Percentiles rank a stretch among this genome's conserved stretches.
Conservation (phyloP, 2,329 filamentous ascomycete species). For the Grosmannia serpens region DNA sequence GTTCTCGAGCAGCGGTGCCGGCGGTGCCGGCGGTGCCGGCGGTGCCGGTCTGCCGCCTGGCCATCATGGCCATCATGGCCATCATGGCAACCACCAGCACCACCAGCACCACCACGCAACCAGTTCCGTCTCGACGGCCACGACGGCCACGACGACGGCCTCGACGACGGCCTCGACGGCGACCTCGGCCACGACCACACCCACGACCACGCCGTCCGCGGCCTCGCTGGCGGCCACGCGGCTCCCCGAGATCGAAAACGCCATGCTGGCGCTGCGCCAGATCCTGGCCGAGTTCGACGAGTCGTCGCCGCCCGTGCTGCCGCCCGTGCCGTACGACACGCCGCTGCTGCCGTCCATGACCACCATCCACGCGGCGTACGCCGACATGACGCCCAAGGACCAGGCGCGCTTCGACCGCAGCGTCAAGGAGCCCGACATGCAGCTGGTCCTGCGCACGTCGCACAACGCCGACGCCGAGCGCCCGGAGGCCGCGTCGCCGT, state of each 20-base stretch:
- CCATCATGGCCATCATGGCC: not conserved
- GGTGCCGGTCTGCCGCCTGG: slow-evolving; percentile 16
- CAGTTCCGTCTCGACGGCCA: not conserved
- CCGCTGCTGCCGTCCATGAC: slow-evolving; percentile 64
- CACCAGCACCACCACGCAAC: not conserved
- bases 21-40: not conserved
- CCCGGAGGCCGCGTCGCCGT: slow-evolving; percentile 42
- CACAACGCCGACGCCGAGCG: slow-evolving; percentile 64
- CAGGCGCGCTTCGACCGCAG: slow-evolving; percentile 61
- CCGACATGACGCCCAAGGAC: slow-evolving; percentile 57
- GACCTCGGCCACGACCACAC: not conserved
- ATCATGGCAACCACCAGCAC: too few relatives aligned
- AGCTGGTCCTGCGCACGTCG: slow-evolving; percentile 63
- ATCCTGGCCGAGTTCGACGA: slow-evolving; percentile 82
- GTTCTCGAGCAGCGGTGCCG: not conserved
- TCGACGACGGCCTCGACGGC: not conserved
- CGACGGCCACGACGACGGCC: not conserved
- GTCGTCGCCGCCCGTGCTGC: slow-evolving; percentile 78
- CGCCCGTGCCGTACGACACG: slow-evolving; percentile 81
- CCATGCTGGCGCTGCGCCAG: slow-evolving; percentile 60
- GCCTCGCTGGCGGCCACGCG: slow-evolving; percentile 22
- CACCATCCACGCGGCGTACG: slow-evolving; percentile 52
- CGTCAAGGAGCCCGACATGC: slow-evolving; percentile 68
- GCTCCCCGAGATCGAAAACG: slow-evolving; percentile 37
- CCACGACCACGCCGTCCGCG: not conserved